phyloP scores from a whole-genome alignment of 768 basidiomycete genomes.

The Amanita exitialis region DNA sequence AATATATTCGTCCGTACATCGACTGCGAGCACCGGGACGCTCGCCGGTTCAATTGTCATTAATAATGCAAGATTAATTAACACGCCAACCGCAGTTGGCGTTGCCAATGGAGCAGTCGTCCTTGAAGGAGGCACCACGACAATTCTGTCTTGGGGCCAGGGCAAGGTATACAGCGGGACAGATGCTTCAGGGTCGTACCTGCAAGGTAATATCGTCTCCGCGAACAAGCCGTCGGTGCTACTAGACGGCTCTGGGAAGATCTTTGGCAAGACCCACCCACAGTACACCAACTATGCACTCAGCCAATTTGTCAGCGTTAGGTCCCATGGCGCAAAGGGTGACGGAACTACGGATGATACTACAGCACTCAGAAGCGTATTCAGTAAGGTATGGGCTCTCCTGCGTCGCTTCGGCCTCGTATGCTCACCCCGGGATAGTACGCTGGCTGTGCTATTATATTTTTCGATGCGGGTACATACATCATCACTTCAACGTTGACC shows the following conservation, averaged over 20 bases:
- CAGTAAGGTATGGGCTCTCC: conserved; percentile 28
- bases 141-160: conserved; percentile 67
- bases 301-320: conserved; percentile 66
- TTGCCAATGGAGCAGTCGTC: conserved; percentile 38
- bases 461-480: conserved; percentile 62
- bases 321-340: conserved; percentile 61
- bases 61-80: conserved; percentile 55
- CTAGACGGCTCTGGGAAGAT: conserved; percentile 50
- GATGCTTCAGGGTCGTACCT: conserved; percentile 31
- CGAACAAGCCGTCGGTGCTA: conserved; percentile 47
- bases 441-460: conserved; percentile 73
- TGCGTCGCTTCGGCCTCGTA: neutral
- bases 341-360: conserved; percentile 72
- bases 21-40: conserved; percentile 27
- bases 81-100: conserved; percentile 52
- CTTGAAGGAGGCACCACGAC: conserved; percentile 51
- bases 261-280: conserved; percentile 55
- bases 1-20: conserved; percentile 55
- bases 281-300: conserved; percentile 52
- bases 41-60: conserved; percentile 53
- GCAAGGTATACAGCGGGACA: conserved; percentile 57
- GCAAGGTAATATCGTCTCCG: conserved; percentile 37
- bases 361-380: conserved; percentile 56
- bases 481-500: conserved; percentile 42
- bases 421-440: conserved; percentile 30